These are phyloP conservation scores for Ustilago cynodontis DNA, from an alignment of 1,284 basidiomycete genomes.

Conservation along the genomic window DNA sequence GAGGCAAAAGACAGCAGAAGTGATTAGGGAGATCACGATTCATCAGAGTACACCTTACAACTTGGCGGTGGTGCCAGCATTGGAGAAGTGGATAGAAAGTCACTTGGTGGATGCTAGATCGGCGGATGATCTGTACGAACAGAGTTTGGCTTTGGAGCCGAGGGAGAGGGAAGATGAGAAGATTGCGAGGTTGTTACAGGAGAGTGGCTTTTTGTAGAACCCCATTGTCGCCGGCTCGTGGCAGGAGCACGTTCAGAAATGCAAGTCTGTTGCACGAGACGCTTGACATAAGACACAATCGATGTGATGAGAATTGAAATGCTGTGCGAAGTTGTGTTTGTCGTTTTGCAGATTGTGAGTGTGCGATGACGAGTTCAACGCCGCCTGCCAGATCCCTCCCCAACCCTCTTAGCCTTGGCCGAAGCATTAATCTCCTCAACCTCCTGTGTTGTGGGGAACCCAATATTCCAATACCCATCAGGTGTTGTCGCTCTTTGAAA, in stretches of 20 bases:
- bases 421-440: conserved; percentile 25
- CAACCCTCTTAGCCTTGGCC: background rate
- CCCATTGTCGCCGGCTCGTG: background rate
- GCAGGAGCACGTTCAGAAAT: conserved; percentile 3
- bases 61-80: conserved; percentile 78
- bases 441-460: conserved; percentile 42
- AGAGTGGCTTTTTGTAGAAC: conserved; percentile 82
- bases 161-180: conserved; percentile 86
- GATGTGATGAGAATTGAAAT: no score
- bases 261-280: background rate
- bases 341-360: no score
- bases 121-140: conserved; percentile 76
- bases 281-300: background rate
- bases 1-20: conserved; percentile 89
- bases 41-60: conserved; percentile 90
- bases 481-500: conserved; percentile 27
- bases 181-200: conserved; percentile 86
- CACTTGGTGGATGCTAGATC: conserved; percentile 73
- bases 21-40: conserved; percentile 94
- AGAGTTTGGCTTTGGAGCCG: conserved; percentile 88
- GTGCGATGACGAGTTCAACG: background rate
- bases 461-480: conserved; percentile 47
- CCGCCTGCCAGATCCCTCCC: background rate
- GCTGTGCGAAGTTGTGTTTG: no score
- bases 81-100: conserved; percentile 83